These are phyloP conservation scores for Daldinia vernicosa DNA, from an alignment of 495 filamentous ascomycete species.

Conservation along the genomic window DNA sequence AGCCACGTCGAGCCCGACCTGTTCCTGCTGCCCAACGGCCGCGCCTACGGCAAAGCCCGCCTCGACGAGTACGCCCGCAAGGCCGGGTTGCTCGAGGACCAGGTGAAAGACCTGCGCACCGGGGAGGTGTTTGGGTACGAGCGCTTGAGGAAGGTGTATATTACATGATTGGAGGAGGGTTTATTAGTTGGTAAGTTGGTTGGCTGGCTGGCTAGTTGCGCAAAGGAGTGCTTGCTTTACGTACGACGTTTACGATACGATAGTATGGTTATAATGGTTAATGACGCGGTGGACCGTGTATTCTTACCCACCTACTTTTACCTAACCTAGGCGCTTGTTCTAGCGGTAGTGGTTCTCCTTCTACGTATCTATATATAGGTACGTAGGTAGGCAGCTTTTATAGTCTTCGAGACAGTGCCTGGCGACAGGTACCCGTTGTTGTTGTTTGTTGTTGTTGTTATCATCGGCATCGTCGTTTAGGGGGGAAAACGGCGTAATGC, in stretches of 20 bases:
- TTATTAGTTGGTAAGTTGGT: neutral
- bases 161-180: constrained; percentile 52
- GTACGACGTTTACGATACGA: too few species aligned
- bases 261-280: neutral
- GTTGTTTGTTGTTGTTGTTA: too few species aligned
- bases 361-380: neutral
- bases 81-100: constrained; percentile 66
- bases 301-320: neutral
- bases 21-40: constrained; percentile 84
- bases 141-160: constrained; percentile 88
- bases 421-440: too few species aligned
- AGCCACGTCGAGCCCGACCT: constrained; percentile 89
- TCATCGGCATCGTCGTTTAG: neutral
- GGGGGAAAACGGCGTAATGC: neutral
- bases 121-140: constrained; percentile 68
- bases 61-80: constrained; percentile 81
- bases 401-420: neutral
- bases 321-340: neutral
- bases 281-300: neutral
- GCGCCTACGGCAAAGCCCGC: constrained; percentile 81
- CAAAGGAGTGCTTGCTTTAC: too few species aligned
- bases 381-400: neutral
- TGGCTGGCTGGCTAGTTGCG: too few species aligned
- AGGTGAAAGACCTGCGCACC: constrained; percentile 84
- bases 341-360: neutral